Conservation (phyloP, 768 basidiomycete genomes). For the Lentinula aciculospora region DNA sequence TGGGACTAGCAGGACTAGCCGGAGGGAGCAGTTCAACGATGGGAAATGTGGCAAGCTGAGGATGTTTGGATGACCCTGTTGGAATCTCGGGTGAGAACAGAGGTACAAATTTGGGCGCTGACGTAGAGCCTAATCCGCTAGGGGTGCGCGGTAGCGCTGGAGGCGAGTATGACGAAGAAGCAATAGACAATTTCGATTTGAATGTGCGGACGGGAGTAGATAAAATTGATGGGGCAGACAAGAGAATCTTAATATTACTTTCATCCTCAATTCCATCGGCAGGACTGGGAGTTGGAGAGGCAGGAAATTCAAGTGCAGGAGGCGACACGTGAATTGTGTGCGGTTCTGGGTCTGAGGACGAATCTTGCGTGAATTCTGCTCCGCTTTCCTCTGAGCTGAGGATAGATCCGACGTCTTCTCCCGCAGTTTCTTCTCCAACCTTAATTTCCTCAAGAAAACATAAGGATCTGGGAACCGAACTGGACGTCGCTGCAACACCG, state of each 20-base stretch:
- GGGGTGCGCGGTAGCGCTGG: background rate
- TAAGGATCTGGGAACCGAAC: slow-evolving; percentile 25
- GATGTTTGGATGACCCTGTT: background rate
- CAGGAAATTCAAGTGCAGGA: background rate
- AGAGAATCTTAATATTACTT: background rate
- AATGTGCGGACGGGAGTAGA: background rate
- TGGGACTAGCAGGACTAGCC: slow-evolving; percentile 23
- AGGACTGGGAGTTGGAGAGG: background rate
- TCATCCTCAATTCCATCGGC: background rate
- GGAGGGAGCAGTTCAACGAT: background rate
- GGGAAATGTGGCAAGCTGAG: background rate
- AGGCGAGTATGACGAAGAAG: background rate
- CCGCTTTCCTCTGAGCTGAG: background rate
- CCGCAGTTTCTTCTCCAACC: background rate
- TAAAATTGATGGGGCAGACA: background rate
- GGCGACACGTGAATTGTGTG: slow-evolving; percentile 13
- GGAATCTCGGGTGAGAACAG: background rate
- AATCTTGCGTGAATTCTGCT: background rate
- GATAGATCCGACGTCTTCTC: background rate
- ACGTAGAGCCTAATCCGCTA: background rate
- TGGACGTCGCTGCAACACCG: slow-evolving; percentile 14
- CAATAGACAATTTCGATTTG: background rate
- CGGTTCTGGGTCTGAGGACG: slow-evolving; percentile 21
- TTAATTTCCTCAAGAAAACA: background rate
- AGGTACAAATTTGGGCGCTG: background rate